Conservation (phyloP, 768 basidiomycete species). For the Xerocomellus intermedius region DNA sequence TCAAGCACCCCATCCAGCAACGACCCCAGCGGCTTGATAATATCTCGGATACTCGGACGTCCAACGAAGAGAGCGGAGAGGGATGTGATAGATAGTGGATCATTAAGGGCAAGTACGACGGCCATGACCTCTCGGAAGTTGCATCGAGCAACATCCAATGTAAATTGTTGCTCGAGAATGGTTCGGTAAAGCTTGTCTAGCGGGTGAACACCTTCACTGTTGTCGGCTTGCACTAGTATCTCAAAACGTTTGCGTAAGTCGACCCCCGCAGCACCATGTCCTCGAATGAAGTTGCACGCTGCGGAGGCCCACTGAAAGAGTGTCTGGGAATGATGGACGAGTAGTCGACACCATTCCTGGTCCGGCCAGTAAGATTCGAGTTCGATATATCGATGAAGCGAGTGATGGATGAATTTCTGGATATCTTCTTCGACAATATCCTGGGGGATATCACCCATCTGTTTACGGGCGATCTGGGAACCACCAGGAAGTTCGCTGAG, state of each 20-base stretch:
- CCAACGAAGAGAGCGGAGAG: too few relatives aligned
- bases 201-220: neutral
- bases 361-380: neutral
- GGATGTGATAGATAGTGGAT: neutral
- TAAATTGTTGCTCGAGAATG: neutral
- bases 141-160: neutral
- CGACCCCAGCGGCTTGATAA: neutral
- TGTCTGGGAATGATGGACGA: constrained; percentile 17
- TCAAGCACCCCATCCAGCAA: neutral
- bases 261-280: neutral
- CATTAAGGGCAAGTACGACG: neutral
- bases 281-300: constrained; percentile 17
- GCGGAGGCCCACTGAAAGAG: constrained; percentile 28
- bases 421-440: neutral
- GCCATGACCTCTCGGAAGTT: neutral
- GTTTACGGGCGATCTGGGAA: constrained; percentile 2
- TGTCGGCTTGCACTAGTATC: neutral
- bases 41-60: too few relatives aligned
- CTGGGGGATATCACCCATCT: constrained; percentile 8
- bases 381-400: neutral
- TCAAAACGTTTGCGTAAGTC: neutral
- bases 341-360: constrained; percentile 6
- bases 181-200: neutral
- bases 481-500: constrained; percentile 12
- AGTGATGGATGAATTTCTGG: neutral